Evolutionary conservation across 768 basidiomycete species (phyloP).

Genomic region (Mycena haematopus): DNA sequence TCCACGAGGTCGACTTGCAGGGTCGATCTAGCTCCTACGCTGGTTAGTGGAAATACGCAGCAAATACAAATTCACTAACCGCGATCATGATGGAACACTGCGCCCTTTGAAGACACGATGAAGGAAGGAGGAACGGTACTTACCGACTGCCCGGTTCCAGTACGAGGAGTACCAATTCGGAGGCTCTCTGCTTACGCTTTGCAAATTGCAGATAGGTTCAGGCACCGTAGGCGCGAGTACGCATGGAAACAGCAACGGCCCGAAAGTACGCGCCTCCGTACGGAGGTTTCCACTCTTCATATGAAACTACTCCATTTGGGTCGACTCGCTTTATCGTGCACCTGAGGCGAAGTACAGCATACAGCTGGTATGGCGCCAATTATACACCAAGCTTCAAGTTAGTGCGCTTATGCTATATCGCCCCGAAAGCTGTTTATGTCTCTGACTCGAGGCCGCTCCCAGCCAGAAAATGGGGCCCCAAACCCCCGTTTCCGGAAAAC

Average conservation of each 20-base stretch:
- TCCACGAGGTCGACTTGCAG: background rate
- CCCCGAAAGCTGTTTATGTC: constrained; percentile 4
- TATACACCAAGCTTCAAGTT: background rate
- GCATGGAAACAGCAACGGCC: background rate
- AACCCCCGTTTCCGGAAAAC: constrained; percentile 19
- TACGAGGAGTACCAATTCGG: background rate
- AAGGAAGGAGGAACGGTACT: too few species aligned
- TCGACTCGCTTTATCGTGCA: background rate
- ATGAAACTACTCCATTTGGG: constrained; percentile 4
- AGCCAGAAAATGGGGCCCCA: constrained; percentile 18
- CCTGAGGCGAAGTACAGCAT: background rate
- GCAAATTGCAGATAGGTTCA: too few species aligned
- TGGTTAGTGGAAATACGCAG: background rate
- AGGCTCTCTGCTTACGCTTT: too few species aligned
- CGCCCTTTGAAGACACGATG: too few species aligned
- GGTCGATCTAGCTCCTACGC: background rate
- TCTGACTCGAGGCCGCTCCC: constrained; percentile 4
- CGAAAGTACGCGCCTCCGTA: background rate
- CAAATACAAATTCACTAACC: background rate
- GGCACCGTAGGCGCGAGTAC: too few species aligned
- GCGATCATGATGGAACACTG: too few species aligned
- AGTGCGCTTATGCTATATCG: constrained; percentile 6
- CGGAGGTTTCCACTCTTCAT: background rate
- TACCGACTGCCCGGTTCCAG: background rate
- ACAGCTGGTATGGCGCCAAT: constrained; percentile 14